A percentile compares a stretch with the other conserved stretches of the same genome.
Evolutionary conservation across 225 moss, liverwort and hornwort genomes (phyloP).

Genomic region (Asterella californica): DNA sequence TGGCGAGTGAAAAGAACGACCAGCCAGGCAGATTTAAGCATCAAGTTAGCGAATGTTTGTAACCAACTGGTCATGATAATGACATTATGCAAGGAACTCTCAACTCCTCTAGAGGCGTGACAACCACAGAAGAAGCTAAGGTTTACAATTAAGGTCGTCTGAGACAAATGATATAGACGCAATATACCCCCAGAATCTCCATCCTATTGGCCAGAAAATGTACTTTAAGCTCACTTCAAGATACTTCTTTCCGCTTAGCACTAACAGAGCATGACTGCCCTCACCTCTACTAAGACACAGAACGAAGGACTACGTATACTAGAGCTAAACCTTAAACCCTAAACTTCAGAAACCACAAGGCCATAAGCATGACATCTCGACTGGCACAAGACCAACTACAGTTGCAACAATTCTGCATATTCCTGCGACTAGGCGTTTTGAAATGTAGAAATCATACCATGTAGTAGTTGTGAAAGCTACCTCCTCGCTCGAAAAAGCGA

Average conservation of each 20-base stretch:
- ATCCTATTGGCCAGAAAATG: background rate
- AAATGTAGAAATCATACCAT: slow-evolving; percentile 48
- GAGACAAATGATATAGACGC: background rate
- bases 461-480: slow-evolving; percentile 95
- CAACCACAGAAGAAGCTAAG: background rate
- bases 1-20: too few species aligned
- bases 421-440: background rate
- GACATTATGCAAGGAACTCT: background rate
- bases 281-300: background rate
- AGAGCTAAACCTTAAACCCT: background rate
- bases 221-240: background rate
- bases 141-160: background rate
- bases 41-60: too few species aligned
- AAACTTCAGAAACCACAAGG: background rate
- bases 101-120: background rate
- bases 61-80: too few species aligned
- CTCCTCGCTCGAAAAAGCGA: slow-evolving; percentile 92
- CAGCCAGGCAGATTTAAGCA: too few species aligned
- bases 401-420: background rate
- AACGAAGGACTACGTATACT: background rate
- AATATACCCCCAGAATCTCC: background rate
- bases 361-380: background rate
- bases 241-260: background rate
- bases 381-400: too few species aligned
- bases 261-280: background rate